Conservation (phyloP, 768 basidiomycete genomes). For the Gautieria morchelliformis region DNA sequence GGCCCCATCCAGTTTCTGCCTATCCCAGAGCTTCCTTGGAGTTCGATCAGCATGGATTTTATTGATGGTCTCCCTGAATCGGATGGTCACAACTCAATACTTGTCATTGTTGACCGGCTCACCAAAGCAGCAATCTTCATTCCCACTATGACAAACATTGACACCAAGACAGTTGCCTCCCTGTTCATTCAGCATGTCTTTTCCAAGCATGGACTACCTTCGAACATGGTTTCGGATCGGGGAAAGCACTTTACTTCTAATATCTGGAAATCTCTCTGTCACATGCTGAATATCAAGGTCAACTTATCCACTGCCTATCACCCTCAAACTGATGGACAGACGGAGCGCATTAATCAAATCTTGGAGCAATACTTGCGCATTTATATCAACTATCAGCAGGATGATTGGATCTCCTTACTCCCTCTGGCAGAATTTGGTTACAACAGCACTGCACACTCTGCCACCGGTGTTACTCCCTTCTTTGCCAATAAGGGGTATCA, state of each 20-base stretch:
- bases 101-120: too few relatives aligned
- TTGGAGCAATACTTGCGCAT: constrained; percentile 30
- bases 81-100: too few relatives aligned
- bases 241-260: neutral
- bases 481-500: constrained; percentile 18
- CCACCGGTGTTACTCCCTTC: constrained; percentile 26
- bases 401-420: too few relatives aligned
- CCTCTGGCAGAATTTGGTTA: constrained; percentile 25
- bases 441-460: constrained; percentile 20
- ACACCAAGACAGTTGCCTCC: constrained; percentile 25
- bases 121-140: constrained; percentile 31
- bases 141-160: constrained; percentile 21
- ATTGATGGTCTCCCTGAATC: too few relatives aligned
- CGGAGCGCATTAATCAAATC: constrained; percentile 30
- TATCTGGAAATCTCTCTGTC: neutral
- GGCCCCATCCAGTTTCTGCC: too few relatives aligned
- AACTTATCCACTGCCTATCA: neutral
- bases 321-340: too few relatives aligned
- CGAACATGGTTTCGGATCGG: neutral
- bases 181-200: constrained; percentile 17
- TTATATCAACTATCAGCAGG: too few relatives aligned
- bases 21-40: too few relatives aligned
- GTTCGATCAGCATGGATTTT: too few relatives aligned
- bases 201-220: neutral
- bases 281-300: neutral